Conservation (phyloP, 176 grass and related monocot genomes). For the Tillandsia fasciculata region DNA sequence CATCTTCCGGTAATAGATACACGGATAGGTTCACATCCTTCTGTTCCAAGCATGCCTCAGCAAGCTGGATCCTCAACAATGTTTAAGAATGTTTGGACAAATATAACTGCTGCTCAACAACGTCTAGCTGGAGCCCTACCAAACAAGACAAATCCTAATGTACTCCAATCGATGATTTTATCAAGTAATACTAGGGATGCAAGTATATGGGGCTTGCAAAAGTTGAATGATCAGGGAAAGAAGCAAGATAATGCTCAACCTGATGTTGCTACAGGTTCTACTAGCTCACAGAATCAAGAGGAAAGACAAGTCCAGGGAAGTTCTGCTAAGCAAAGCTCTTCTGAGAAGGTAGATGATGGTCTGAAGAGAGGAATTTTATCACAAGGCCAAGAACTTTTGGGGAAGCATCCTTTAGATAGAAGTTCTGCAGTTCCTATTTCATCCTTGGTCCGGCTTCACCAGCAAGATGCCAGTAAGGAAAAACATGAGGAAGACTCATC, state of each 20-base stretch:
- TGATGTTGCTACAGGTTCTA: slow-evolving; percentile 54
- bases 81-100: slow-evolving; percentile 94
- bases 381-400: slow-evolving; percentile 34
- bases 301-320: slow-evolving; percentile 37
- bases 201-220: slow-evolving; percentile 49
- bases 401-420: slow-evolving; percentile 42
- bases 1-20: slow-evolving; percentile 39
- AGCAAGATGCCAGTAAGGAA: slow-evolving; percentile 43
- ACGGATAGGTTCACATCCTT: slow-evolving; percentile 31
- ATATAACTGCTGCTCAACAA: slow-evolving; percentile 54
- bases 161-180: slow-evolving; percentile 87
- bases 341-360: slow-evolving; percentile 35
- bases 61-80: slow-evolving; percentile 52
- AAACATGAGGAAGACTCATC: slow-evolving; percentile 41
- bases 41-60: slow-evolving; percentile 29
- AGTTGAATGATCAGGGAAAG: slow-evolving; percentile 47
- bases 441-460: slow-evolving; percentile 43
- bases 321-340: slow-evolving; percentile 33
- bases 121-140: slow-evolving; percentile 40
- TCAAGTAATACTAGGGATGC: slow-evolving; percentile 31
- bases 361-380: slow-evolving; percentile 26
- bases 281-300: slow-evolving; percentile 60
- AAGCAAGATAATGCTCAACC: slow-evolving; percentile 37
- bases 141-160: slow-evolving; percentile 67
- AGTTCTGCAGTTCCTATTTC: slow-evolving; percentile 31